phyloP scores from a whole-genome alignment of 169 alveolate genomes.

The Cryptosporidium sp. region DNA sequence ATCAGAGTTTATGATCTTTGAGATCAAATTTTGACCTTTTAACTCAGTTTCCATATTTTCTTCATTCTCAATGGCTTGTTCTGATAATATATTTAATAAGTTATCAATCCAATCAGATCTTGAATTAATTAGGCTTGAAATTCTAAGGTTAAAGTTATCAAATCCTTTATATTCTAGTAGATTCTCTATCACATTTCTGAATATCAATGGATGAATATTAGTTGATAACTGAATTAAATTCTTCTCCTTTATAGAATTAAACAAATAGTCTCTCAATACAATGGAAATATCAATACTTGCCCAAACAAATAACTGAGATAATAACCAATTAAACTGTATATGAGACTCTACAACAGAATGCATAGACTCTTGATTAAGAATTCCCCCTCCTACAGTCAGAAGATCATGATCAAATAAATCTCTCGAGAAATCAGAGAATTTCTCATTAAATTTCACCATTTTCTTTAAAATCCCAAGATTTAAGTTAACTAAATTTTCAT shows the following conservation, averaged over 20 bases:
- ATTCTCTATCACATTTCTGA: constrained; percentile 20
- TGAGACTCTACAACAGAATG: constrained; percentile 43
- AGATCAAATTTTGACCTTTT: neutral
- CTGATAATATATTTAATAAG: neutral
- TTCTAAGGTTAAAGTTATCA: neutral
- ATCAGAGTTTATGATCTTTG: constrained; percentile 26
- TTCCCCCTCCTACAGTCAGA: neutral
- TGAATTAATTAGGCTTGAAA: neutral
- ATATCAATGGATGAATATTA: constrained; percentile 34
- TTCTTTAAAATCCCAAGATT: constrained; percentile 1
- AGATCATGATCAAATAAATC: constrained; percentile 8
- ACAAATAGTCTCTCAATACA: constrained; percentile 16
- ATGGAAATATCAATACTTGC: constrained; percentile 50
- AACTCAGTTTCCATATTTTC: neutral
- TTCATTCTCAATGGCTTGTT: neutral
- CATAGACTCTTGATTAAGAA: neutral
- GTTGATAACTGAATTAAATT: constrained; percentile 1
- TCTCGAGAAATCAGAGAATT: constrained; percentile 34
- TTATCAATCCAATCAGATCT: constrained; percentile 23
- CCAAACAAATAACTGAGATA: constrained; percentile 69
- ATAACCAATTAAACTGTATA: constrained; percentile 43
- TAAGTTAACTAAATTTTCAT: constrained; percentile 30
- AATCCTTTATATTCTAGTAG: neutral
- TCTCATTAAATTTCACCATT: constrained; percentile 22
- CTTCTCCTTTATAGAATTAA: neutral